Conservation (phyloP, 2,329 filamentous ascomycete genomes). For the Triangularia setosa region DNA sequence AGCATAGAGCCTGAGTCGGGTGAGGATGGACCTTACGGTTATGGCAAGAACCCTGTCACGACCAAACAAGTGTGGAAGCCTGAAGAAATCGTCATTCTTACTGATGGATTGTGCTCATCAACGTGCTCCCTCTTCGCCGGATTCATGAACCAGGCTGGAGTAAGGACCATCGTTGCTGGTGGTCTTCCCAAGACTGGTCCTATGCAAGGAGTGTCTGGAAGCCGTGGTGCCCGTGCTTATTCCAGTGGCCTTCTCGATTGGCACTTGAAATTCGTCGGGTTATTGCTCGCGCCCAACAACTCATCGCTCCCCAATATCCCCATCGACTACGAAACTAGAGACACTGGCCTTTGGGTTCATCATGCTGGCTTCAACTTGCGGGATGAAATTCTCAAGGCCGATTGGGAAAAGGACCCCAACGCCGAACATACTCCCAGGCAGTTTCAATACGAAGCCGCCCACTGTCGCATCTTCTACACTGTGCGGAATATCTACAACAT, state of each 20-base stretch:
- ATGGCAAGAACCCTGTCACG: conserved; percentile 18
- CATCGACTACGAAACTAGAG: background rate
- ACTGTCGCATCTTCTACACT: conserved; percentile 60
- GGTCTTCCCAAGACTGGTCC: conserved; percentile 51
- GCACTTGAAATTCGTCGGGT: conserved; percentile 13
- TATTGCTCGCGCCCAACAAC: background rate
- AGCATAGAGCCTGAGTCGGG: conserved; percentile 5
- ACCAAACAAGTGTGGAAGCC: conserved; percentile 12
- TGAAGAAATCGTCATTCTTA: conserved; percentile 19
- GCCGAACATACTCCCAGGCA: conserved; percentile 43
- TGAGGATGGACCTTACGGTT: conserved; percentile 9
- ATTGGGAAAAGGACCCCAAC: background rate
- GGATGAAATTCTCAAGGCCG: conserved; percentile 24
- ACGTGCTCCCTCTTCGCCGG: conserved; percentile 32
- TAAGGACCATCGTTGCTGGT: conserved; percentile 57
- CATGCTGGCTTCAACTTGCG: conserved; percentile 25
- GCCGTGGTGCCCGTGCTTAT: conserved; percentile 48
- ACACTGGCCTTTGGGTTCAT: conserved; percentile 19
- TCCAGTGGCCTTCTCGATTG: conserved; percentile 18
- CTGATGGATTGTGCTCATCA: conserved; percentile 31
- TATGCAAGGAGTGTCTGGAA: conserved; percentile 64
- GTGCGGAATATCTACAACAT: conserved; percentile 48
- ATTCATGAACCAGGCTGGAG: conserved; percentile 37
- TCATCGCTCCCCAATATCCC: background rate
- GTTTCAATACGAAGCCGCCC: conserved; percentile 57